phyloP scores from a whole-genome alignment of 345 rosid species.

The Lepidium didymum region DNA sequence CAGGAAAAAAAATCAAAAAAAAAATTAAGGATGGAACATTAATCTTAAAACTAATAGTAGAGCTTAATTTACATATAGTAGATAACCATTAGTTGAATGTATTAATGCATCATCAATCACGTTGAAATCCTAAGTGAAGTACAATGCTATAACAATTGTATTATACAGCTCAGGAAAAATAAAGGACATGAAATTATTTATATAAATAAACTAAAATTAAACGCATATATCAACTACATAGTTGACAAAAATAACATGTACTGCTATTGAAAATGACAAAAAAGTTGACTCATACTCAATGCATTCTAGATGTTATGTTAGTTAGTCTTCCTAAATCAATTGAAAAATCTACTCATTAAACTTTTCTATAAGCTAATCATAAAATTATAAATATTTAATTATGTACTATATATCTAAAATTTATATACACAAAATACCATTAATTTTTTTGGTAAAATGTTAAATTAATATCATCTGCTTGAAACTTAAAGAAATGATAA shows the following conservation, averaged over 20 bases:
- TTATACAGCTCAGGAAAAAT: conserved; percentile 7
- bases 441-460: no score
- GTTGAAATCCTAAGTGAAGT: background rate
- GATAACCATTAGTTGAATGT: background rate
- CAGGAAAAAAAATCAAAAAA: background rate
- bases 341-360: background rate
- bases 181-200: background rate
- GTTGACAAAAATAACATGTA: conserved; percentile 6
- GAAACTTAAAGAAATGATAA: no score
- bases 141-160: conserved; percentile 5
- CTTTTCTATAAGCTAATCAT: background rate
- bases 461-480: no score
- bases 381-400: background rate
- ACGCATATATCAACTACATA: conserved; percentile 9
- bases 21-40: background rate
- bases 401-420: background rate
- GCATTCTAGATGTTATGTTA: background rate
- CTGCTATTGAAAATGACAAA: background rate
- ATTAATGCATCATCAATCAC: background rate
- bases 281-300: background rate
- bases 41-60: background rate
- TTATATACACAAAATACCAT: no score
- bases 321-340: background rate
- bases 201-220: background rate
- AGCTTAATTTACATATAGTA: background rate